A percentile compares a stretch with the other conserved stretches of the same genome.
These are phyloP conservation scores for Diaporthe humulicola DNA, from an alignment of 2,329 filamentous ascomycete species.

Conservation along the genomic window DNA sequence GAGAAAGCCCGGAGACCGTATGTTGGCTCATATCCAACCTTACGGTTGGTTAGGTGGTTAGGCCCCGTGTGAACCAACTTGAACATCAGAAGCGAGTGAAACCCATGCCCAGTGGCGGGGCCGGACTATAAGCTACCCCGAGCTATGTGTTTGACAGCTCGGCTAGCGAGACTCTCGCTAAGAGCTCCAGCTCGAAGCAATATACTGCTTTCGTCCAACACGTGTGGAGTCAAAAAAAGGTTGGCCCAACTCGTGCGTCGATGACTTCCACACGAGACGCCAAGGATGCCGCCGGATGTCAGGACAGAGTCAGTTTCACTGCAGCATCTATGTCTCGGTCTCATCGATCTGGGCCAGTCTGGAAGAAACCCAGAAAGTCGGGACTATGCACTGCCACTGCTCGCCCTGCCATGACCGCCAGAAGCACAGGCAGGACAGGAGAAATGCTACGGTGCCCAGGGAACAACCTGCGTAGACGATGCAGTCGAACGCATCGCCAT, in stretches of 20 bases:
- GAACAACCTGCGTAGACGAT: conserved; percentile 9
- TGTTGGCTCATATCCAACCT: neutral
- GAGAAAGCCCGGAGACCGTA: neutral
- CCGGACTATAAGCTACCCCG: neutral
- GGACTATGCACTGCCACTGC: conserved; percentile 31
- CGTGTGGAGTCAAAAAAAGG: neutral
- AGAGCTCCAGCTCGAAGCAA: neutral
- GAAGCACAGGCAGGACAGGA: conserved; percentile 17
- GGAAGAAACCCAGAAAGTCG: conserved; percentile 26
- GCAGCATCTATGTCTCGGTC: conserved; percentile 22
- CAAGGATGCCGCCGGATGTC: neutral
- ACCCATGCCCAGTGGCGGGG: neutral
- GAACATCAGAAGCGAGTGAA: neutral
- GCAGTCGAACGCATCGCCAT: conserved; percentile 15
- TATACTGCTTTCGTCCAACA: neutral
- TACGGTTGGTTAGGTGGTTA: neutral
- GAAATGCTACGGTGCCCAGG: conserved; percentile 27
- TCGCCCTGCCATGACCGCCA: conserved; percentile 10
- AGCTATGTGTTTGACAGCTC: conserved; percentile 9
- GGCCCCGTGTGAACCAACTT: neutral
- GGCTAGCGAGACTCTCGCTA: neutral
- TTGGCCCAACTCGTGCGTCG: neutral
- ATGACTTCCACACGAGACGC: neutral
- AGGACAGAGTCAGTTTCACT: conserved; percentile 18
- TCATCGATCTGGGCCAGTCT: conserved; percentile 27